Evolutionary conservation across 352 stramenopile genomes (phyloP), one percentile per base, ranked within the genome.

Genomic region (Phytopythium helicoides): DNA sequence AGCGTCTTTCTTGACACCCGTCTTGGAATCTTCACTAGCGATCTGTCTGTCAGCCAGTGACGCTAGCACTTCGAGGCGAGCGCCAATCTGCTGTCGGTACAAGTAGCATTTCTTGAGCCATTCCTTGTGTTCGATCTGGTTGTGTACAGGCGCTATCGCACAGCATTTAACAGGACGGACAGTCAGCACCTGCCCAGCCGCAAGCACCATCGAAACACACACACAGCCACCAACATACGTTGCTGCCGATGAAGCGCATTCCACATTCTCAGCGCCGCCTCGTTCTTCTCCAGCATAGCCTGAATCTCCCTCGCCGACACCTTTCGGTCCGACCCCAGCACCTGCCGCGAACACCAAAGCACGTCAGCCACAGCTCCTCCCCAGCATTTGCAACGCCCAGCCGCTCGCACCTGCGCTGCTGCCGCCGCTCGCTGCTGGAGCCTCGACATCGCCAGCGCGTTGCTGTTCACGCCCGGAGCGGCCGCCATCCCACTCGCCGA

Each of bases 221-320:
- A 5, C 28, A 10, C 9, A 5, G 28, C 28, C 0, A 75, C 79
- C 44, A n/a, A n/a, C n/a, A n/a, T 72, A 94, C 84, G 84, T 38
- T 92, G 71, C 51, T 89, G 79, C 19, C 82, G 71, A 37, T 91
- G 76, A 22, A 94, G 74, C 36, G 65, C 62, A 10, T 80, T 87
- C 84, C 84, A 94, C 33, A 70, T 73, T 38, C 74, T 77, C 3
- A 94, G 50, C n/a, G 81, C 79, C 16, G 70, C 66, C 52, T 94
- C 84, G 56, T 94, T 94, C 63, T 92, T 92, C 54, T 94, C 81
- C n/a, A 94, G 69, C 79, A 92, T 89, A 36, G 62, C 59, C 52
- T 94, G 81, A 8, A 94, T 88, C 52, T 94, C 84, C 12, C 55
- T 64, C 21, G 70, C 70, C 18, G 79, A 79, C 6, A 82, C 37